These are phyloP conservation scores for Saturnispora bothae DNA, from an alignment of 805 yeast genomes.

Conservation along the genomic window DNA sequence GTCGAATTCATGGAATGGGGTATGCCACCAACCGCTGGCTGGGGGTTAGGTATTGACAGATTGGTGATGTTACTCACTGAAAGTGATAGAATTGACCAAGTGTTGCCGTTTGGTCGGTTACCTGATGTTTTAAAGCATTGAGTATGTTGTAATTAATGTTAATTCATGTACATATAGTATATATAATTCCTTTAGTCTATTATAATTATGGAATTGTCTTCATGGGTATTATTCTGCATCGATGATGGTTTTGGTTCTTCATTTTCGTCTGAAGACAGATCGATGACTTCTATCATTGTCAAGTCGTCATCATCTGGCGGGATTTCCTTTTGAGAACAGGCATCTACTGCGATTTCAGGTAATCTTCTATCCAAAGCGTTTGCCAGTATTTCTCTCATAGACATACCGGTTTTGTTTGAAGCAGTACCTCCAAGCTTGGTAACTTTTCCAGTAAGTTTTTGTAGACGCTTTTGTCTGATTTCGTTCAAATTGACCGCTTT, in stretches of 20 bases:
- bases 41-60: slow-evolving; percentile 94
- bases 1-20: slow-evolving; percentile 81
- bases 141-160: neutral
- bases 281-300: slow-evolving; percentile 25
- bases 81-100: slow-evolving; percentile 58
- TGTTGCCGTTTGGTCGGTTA: slow-evolving; percentile 63
- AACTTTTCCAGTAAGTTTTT: slow-evolving; percentile 29
- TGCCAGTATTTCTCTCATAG: slow-evolving; percentile 33
- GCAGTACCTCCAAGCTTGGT: neutral
- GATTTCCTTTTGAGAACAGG: slow-evolving; percentile 16
- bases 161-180: neutral
- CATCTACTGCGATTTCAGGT: slow-evolving; percentile 42
- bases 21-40: slow-evolving; percentile 96
- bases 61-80: slow-evolving; percentile 69
- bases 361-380: slow-evolving; percentile 57
- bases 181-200: neutral
- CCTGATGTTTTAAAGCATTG: slow-evolving; percentile 59
- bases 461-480: slow-evolving; percentile 16
- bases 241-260: neutral
- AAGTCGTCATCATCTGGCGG: slow-evolving; percentile 38
- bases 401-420: neutral
- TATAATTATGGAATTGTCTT: neutral
- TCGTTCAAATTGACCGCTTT: neutral
- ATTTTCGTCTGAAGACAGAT: slow-evolving; percentile 12
- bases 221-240: neutral